Conservation (phyloP, 345 rosid genomes). For the Acer negundo region DNA sequence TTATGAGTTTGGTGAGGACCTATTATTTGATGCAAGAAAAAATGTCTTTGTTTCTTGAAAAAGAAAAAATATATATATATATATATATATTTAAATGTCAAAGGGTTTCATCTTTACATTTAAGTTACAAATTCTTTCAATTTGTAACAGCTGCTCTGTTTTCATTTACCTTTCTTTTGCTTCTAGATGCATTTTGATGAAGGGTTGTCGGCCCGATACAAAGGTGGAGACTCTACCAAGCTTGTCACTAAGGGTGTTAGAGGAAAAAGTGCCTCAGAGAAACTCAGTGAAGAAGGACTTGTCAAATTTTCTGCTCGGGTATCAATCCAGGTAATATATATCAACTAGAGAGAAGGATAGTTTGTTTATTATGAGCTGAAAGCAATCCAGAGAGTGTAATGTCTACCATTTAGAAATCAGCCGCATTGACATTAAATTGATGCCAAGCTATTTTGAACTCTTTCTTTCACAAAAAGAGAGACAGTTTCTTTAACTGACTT, state of each 20-base stretch:
- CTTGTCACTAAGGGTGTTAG: conserved; percentile 64
- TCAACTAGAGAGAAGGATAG: conserved; percentile 1
- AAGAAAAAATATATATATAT: too few relatives aligned
- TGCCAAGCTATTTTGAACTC: background rate
- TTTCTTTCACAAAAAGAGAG: background rate
- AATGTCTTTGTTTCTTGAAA: background rate
- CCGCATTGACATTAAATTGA: background rate
- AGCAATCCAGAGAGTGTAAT: conserved; percentile 1
- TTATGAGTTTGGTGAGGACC: background rate
- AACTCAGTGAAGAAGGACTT: conserved; percentile 89
- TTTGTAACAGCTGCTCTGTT: background rate
- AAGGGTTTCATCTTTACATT: background rate
- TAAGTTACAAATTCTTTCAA: background rate
- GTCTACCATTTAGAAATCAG: background rate
- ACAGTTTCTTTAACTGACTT: background rate
- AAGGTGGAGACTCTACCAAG: conserved; percentile 74
- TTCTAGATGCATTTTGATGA: conserved; percentile 93
- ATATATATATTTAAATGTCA: background rate
- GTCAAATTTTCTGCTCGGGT: conserved; percentile 84
- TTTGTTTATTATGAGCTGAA: conserved; percentile 1
- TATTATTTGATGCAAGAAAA: background rate
- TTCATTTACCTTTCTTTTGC: conserved; percentile 26
- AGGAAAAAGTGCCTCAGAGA: conserved; percentile 75
- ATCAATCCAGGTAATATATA: conserved; percentile 70
- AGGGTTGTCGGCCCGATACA: conserved; percentile 76